phyloP scores from a whole-genome alignment of 2,329 filamentous ascomycete genomes.

The Phaeosphaeriaceae sp. region DNA sequence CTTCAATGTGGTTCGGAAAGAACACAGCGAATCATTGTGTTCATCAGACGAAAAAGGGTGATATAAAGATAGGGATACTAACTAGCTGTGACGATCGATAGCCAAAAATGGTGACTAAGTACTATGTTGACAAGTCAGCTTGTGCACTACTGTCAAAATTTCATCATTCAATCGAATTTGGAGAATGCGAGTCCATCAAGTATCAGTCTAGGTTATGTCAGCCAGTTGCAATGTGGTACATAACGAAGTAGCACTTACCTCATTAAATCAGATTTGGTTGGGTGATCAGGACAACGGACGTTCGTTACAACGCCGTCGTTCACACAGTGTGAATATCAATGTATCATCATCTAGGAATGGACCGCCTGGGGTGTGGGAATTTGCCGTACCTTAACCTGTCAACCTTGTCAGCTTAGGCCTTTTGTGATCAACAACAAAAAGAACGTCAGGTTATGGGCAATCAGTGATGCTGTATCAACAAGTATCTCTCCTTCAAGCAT shows the following conservation, averaged over 20 bases:
- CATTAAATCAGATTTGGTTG: conserved; percentile 76
- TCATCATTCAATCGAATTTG: conserved; percentile 8
- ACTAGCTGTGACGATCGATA: conserved; percentile 11
- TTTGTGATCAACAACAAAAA: not conserved
- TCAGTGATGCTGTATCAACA: conserved; percentile 76
- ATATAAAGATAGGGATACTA: conserved; percentile 13
- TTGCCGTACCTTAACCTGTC: conserved; percentile 37
- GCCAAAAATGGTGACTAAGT: not conserved
- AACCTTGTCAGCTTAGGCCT: conserved; percentile 20
- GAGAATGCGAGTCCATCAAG: conserved; percentile 42
- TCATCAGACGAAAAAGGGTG: conserved; percentile 59
- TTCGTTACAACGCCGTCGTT: conserved; percentile 59
- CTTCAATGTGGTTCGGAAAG: conserved; percentile 67
- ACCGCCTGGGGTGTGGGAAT: conserved; percentile 46
- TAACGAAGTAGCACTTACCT: conserved; percentile 52
- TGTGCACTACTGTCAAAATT: conserved; percentile 14
- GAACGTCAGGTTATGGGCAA: conserved; percentile 30
- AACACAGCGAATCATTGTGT: conserved; percentile 68
- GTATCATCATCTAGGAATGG: conserved; percentile 66
- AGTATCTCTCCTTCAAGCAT: conserved; percentile 61
- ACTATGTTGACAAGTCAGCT: conserved; percentile 31
- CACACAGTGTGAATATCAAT: conserved; percentile 74
- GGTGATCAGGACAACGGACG: conserved; percentile 62
- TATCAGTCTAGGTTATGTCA: conserved; percentile 45
- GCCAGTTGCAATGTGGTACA: conserved; percentile 7